Evolutionary conservation across 306 rosid genomes (phyloP), one percentile per base, ranked within the genome.

Genomic region (Benincasa hispida): DNA sequence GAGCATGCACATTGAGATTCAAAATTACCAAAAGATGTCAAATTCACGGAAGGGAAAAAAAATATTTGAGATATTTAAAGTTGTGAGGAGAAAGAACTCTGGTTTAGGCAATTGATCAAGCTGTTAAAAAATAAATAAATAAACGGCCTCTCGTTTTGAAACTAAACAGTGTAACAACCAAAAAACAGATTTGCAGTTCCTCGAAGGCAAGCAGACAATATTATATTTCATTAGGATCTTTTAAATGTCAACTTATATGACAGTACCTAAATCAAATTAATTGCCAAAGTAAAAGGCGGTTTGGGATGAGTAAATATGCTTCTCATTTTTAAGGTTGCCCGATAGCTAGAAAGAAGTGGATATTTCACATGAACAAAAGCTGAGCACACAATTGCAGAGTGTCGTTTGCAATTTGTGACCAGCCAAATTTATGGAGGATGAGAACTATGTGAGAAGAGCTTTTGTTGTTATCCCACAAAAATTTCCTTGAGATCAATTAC

Each of bases 281-380:
- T 51, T 11, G 57, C 45, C 14, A 2, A 50, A 48, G 45, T 41
- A 30, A 11, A 45, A 10, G 76, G 47, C 25, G 15, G 58, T 72
- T 68, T 51, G 5, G 45, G 76, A 50, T 19, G 27, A 72, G 60
- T 30, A 42, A 67, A 68, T 68, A 22, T 39, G 34, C 55, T 41
- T n/a, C 56, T 45, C 35, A 22, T 41, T 68, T 42, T 68, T 66
- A 66, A 47, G 51, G 28, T 13, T 66, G 51, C 50, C 28, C 37
- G 50, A 10, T 19, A 65, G 28, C 50, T 65, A 62, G 25, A n/a
- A 15, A 15, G 42, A 28, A 48, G 41, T 28, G 60, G 34, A 70
- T 47, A 70, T 45, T 70, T 70, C 76, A 70, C 57, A 41, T 24
- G 76, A 72, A 69, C 55, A 67, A 37, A 67, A 69, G 14, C 24